Percentiles rank a stretch among this genome's conserved stretches.
Evolutionary conservation across 2,329 filamentous ascomycete species (phyloP).

Genomic region (Epichloe festucae): DNA sequence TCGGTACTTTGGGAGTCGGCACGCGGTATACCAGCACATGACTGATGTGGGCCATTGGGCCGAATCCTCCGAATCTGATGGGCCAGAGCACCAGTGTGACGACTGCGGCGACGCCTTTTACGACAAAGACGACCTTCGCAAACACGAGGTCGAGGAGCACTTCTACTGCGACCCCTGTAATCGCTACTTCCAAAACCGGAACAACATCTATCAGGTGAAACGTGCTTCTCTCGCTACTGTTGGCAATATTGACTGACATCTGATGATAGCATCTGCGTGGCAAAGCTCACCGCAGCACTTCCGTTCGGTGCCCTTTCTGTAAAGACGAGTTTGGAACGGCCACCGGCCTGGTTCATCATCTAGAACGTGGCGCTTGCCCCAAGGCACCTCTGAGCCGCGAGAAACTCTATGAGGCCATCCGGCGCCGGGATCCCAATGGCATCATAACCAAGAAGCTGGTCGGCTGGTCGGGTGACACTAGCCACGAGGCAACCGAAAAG

Average conservation of each 20-base stretch:
- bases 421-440: background rate
- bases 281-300: background rate
- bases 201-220: background rate
- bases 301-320: background rate
- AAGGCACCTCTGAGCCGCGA: background rate
- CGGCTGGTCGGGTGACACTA: background rate
- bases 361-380: background rate
- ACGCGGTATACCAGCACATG: background rate
- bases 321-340: background rate
- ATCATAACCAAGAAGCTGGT: background rate
- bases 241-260: background rate
- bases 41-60: background rate
- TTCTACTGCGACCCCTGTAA: background rate
- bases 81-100: background rate
- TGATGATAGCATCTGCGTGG: background rate
- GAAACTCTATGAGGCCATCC: background rate
- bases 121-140: background rate
- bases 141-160: background rate
- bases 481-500: background rate
- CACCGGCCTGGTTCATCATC: background rate
- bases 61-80: background rate
- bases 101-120: background rate
- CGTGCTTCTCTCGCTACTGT: background rate
- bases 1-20: background rate
- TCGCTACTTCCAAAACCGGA: background rate